Evolutionary conservation across 768 basidiomycete species (phyloP).

Genomic region (Tricholoma matsutake): DNA sequence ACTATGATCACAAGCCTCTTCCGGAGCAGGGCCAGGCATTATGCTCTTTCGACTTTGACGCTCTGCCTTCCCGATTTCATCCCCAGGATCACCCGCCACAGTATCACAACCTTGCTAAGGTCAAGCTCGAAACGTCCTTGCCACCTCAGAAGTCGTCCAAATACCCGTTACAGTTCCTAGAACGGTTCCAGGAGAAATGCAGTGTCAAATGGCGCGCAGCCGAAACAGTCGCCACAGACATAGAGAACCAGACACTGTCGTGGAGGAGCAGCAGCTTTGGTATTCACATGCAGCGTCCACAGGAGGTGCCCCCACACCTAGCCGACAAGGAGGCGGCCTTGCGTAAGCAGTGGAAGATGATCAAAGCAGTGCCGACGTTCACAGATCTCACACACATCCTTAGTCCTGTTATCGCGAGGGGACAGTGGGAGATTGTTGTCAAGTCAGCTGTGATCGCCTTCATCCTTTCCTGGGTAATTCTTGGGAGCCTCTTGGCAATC

Average conservation of each 20-base stretch:
- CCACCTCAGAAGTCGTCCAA: conserved; percentile 18
- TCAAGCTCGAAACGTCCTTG: conserved; percentile 16
- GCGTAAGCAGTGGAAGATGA: conserved; percentile 39
- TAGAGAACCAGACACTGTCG: conserved; percentile 3
- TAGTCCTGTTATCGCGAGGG: conserved; percentile 68
- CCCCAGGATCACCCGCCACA: conserved; percentile 1
- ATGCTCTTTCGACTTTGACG: conserved; percentile 49
- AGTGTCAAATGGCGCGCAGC: conserved; percentile 32
- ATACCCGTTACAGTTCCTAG: conserved; percentile 32
- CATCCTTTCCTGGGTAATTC: conserved; percentile 38
- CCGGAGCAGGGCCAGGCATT: conserved; percentile 40
- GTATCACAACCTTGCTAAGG: conserved; percentile 12
- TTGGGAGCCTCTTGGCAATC: conserved; percentile 39
- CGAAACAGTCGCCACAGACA: conserved; percentile 1
- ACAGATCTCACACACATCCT: conserved; percentile 68
- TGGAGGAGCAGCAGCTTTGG: conserved; percentile 20
- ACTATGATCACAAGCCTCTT: conserved; percentile 24
- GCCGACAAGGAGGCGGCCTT: conserved; percentile 23
- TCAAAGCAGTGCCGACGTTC: conserved; percentile 66
- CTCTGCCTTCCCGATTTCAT: conserved; percentile 36
- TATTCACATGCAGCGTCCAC: conserved; percentile 1
- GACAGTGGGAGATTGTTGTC: conserved; percentile 83
- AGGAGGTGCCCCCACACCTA: conserved; percentile 6
- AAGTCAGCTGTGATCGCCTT: conserved; percentile 51
- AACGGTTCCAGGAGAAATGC: conserved; percentile 42